phyloP scores from a whole-genome alignment of 108 stramenopile species.

The Nitzschia sp. region DNA sequence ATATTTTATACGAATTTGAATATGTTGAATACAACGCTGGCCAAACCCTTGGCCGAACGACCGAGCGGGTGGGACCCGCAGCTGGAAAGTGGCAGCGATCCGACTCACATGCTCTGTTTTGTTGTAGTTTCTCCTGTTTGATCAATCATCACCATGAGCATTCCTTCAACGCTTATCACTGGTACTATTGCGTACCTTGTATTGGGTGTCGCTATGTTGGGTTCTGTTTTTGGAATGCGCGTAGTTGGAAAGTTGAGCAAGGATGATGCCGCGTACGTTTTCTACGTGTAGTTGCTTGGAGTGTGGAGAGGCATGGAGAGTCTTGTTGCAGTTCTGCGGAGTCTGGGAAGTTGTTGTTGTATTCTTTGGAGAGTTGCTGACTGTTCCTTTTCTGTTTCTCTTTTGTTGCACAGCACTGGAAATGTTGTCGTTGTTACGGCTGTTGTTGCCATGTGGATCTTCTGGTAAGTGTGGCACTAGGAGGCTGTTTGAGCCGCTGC shows the following conservation, averaged over 20 bases:
- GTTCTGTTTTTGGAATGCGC: slow-evolving; percentile 55
- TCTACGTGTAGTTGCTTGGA: neutral
- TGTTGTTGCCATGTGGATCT: slow-evolving; percentile 77
- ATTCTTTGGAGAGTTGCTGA: neutral
- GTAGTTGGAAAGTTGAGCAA: slow-evolving; percentile 70
- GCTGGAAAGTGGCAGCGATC: no score
- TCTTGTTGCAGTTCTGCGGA: neutral
- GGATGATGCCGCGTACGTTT: slow-evolving; percentile 76
- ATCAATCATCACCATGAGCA: slow-evolving; percentile 36
- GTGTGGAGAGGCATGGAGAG: neutral
- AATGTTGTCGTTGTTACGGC: slow-evolving; percentile 77
- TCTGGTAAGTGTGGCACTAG: slow-evolving; percentile 53
- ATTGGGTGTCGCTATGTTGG: slow-evolving; percentile 59
- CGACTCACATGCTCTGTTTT: no score
- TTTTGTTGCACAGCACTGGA: slow-evolving; percentile 54
- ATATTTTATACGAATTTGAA: no score
- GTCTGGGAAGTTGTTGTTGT: neutral
- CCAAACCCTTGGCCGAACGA: no score
- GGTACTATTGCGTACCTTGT: slow-evolving; percentile 77
- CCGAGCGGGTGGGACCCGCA: no score
- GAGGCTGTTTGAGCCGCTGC: neutral
- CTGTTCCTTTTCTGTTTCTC: slow-evolving; percentile 1
- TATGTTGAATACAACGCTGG: no score
- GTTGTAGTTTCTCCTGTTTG: no score
- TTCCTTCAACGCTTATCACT: slow-evolving; percentile 72